phyloP scores from a whole-genome alignment of 257 asterid species.

The Perilla frutescens region DNA sequence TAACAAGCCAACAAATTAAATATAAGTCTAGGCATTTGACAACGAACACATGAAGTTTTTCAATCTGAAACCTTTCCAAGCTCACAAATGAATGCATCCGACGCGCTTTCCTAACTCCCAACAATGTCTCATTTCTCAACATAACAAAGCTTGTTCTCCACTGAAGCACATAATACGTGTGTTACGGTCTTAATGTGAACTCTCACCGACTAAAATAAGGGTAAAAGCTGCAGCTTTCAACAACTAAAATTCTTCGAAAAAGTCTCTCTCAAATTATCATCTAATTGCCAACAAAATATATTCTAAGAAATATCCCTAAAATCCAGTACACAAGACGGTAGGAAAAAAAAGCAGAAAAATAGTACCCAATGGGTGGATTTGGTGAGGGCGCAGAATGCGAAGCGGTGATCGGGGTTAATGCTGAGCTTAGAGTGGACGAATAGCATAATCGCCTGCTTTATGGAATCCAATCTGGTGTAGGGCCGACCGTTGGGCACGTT shows the following conservation, averaged over 20 bases:
- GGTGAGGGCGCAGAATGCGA: conserved; percentile 70
- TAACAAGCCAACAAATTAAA: background rate
- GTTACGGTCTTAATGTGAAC: background rate
- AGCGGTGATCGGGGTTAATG: conserved; percentile 87
- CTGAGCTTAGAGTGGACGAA: conserved; percentile 85
- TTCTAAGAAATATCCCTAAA: no score
- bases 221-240: conserved; percentile 12
- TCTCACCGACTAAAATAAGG: background rate
- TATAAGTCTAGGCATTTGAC: background rate
- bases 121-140: background rate
- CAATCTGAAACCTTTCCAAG: background rate
- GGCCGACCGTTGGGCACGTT: conserved; percentile 76
- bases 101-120: background rate
- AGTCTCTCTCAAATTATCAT: no score
- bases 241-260: background rate
- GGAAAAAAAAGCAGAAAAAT: background rate
- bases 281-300: background rate
- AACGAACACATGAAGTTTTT: background rate
- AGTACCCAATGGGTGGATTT: conserved; percentile 77
- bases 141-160: background rate
- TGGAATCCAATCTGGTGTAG: conserved; percentile 75
- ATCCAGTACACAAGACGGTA: no score
- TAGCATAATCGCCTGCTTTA: conserved; percentile 79
- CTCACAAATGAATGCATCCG: conserved; percentile 8
- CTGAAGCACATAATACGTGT: background rate